Evolutionary conservation across 345 rosid genomes (phyloP), one percentile per base, ranked within the genome.

Genomic region (Salix suchowensis): DNA sequence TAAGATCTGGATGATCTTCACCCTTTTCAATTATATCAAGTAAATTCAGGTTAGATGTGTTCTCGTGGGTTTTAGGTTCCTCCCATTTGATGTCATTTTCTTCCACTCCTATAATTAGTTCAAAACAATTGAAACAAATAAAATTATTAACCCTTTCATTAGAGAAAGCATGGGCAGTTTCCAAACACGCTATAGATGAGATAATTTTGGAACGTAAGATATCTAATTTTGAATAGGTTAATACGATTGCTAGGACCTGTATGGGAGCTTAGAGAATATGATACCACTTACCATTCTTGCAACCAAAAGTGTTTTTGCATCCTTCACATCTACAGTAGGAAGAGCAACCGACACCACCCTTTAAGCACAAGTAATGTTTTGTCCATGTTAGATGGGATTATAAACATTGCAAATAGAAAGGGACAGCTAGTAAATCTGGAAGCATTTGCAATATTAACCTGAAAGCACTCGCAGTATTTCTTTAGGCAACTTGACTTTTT

Each of bases 271-370:
- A 11, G 36, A 78, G 34, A 54, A 66, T 13, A 16, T 39, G 23
- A 48, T 34, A 72, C 44, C 74, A 67, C 86, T 85, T 77, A 88
- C 92, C 90, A 62, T 83, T 74, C 76, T 84, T 86, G 76, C 78
- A 81, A 71, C 88, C 88, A 23, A 81, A 77, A 72, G 74, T 69
- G 77, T 91, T 91, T 77, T 77, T 85, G 76, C 96, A 91, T n/a
- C 88, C 88, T 68, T 86, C 85, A 76, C 96, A 91, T 84, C 92
- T 85, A 70, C 96, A 91, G 82, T 65, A 83, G 24, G 83, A n/a
- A 48, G 96, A 90, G 87, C 94, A 90, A 78, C 92, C 92, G 32
- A 91, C 96, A 4, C 91, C 90, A 72, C 84, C 87, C 96, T 91
- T 81, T 26, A 71, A 42, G 64, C 34, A 77, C 73, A 78, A 50